These are phyloP conservation scores for Plectosphaerella cucumerina DNA, from an alignment of 2,329 filamentous ascomycete genomes.

Conservation along the genomic window DNA sequence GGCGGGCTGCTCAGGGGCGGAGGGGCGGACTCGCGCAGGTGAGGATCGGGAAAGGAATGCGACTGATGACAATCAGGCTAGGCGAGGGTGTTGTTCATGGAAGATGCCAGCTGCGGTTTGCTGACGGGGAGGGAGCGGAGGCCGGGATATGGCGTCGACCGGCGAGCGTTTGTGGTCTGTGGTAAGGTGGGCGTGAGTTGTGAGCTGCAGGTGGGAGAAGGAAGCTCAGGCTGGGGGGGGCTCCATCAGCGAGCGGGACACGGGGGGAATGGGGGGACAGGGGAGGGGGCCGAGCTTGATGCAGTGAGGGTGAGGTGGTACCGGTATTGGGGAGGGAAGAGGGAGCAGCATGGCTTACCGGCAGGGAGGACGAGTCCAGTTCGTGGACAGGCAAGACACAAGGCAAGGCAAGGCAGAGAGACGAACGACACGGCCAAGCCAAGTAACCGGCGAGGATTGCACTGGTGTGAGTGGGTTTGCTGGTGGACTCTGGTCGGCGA, in stretches of 20 bases:
- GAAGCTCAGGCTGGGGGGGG: slow-evolving; percentile 7
- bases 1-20: background rate
- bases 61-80: slow-evolving; percentile 1
- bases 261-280: slow-evolving; percentile 4
- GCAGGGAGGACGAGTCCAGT: too few species aligned
- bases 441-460: too few species aligned
- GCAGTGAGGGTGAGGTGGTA: slow-evolving; percentile 5
- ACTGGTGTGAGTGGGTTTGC: too few species aligned
- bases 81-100: background rate
- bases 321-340: too few species aligned
- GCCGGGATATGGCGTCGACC: background rate
- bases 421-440: too few species aligned
- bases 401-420: too few species aligned
- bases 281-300: slow-evolving; percentile 4
- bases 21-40: background rate
- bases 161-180: too few species aligned
- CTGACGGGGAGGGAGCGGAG: background rate
- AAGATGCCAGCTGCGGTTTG: slow-evolving; percentile 1
- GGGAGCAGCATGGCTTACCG: too few species aligned
- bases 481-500: slow-evolving; percentile 1
- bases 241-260: slow-evolving; percentile 4
- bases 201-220: slow-evolving; percentile 8
- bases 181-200: too few species aligned
- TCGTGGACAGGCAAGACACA: too few species aligned
- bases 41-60: background rate